phyloP scores from a whole-genome alignment of 2,329 filamentous ascomycete species.

The Trichoderma brevicompactum region DNA sequence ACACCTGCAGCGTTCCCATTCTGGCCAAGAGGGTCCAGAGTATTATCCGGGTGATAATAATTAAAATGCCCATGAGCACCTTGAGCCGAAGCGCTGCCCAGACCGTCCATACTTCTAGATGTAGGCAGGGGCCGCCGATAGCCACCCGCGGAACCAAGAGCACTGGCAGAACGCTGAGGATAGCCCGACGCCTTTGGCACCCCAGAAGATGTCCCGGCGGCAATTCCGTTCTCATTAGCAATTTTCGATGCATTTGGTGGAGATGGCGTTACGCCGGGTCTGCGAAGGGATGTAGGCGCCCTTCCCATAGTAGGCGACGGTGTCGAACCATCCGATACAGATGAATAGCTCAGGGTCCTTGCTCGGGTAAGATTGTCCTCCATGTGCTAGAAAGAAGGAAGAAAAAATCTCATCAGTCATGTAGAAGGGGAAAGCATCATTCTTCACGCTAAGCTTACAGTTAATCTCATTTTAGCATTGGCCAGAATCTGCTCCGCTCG shows the following conservation, averaged over 20 bases:
- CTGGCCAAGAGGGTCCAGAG: constrained; percentile 60
- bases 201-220: constrained; percentile 30
- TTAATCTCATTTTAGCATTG: constrained; percentile 87
- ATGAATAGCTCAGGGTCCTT: constrained; percentile 60
- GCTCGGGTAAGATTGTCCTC: constrained; percentile 86
- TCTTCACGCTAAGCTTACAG: constrained; percentile 59
- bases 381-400: constrained; percentile 68
- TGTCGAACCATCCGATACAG: constrained; percentile 55
- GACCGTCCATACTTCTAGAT: constrained; percentile 51
- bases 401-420: constrained; percentile 13
- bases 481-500: constrained; percentile 89
- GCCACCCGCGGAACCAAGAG: constrained; percentile 62
- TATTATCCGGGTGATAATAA: constrained; percentile 45
- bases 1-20: constrained; percentile 44
- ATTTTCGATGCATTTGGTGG: constrained; percentile 39
- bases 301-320: constrained; percentile 54
- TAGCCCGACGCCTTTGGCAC: constrained; percentile 41
- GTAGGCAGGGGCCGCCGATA: constrained; percentile 56
- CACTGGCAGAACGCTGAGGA: constrained; percentile 65
- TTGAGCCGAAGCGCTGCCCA: constrained; percentile 38
- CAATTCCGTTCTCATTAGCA: constrained; percentile 40
- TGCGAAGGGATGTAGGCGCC: constrained; percentile 36
- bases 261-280: constrained; percentile 30
- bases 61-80: constrained; percentile 37
- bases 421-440: not conserved